phyloP scores from a whole-genome alignment of 805 yeast species.

The Cyberlindnera euphorbiiphila region DNA sequence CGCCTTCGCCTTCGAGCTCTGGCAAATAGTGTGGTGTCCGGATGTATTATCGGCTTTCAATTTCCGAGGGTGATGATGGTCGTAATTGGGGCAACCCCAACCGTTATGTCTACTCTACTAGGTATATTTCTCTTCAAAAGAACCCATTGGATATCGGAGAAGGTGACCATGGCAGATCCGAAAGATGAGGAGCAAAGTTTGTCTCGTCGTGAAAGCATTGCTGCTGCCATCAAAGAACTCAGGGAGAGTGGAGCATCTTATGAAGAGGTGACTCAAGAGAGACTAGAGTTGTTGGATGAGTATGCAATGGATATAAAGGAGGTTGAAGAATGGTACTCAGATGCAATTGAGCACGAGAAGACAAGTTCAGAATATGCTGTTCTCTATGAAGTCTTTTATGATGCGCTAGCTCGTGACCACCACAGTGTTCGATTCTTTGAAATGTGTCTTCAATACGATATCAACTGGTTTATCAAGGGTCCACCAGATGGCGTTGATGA shows the following conservation, averaged over 20 bases:
- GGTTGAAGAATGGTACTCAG: conserved; percentile 8
- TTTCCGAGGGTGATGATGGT: too few species aligned
- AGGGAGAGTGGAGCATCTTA: not conserved
- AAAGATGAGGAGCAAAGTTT: not conserved
- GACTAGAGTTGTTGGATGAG: conserved; percentile 1
- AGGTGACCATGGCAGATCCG: too few species aligned
- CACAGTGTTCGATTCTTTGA: conserved; percentile 3
- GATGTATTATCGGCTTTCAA: not conserved
- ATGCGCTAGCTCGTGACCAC: not conserved
- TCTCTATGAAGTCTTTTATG: conserved; percentile 1
- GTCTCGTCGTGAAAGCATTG: not conserved
- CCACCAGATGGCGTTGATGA: conserved; percentile 4
- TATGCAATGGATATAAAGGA: conserved; percentile 6
- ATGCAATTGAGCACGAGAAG: conserved; percentile 2
- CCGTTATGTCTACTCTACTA: too few species aligned
- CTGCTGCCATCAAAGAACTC: not conserved
- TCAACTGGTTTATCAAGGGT: conserved; percentile 3
- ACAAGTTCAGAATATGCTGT: conserved; percentile 1
- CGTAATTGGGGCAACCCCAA: too few species aligned
- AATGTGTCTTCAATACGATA: conserved; percentile 5
- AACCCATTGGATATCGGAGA: too few species aligned
- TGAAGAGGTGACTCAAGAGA: conserved; percentile 6
- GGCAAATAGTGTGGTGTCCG: not conserved
- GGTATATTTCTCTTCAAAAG: too few species aligned
- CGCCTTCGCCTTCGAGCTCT: conserved; percentile 2